These are phyloP conservation scores for Phytophthora ohioensis DNA, from an alignment of 352 stramenopile species.

Conservation along the genomic window DNA sequence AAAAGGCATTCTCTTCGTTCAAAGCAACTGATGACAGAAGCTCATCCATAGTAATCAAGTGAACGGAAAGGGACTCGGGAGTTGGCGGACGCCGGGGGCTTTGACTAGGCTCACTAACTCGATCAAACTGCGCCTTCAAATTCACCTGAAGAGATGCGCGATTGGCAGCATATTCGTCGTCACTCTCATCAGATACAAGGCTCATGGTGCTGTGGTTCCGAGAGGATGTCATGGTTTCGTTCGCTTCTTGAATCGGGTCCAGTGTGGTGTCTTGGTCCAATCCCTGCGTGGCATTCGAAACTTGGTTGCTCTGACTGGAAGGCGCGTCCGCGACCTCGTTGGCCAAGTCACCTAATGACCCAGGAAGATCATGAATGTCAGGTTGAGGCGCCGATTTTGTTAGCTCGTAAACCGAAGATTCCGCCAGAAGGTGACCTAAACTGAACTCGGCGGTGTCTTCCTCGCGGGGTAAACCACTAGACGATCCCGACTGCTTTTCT, in stretches of 20 bases:
- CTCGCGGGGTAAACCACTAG: conserved; percentile 29
- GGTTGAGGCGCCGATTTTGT: conserved; percentile 34
- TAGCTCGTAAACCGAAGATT: conserved; percentile 59
- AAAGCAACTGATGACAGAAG: conserved; percentile 47
- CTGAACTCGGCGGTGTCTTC: conserved; percentile 74
- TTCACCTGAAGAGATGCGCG: conserved; percentile 79
- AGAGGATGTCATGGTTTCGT: conserved; percentile 64
- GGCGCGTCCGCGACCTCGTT: conserved; percentile 36
- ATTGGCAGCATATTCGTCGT: conserved; percentile 57
- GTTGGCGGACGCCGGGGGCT: conserved; percentile 11
- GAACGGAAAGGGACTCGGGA: conserved; percentile 20
- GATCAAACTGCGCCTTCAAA: conserved; percentile 76
- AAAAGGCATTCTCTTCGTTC: conserved; percentile 24
- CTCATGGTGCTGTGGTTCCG: conserved; percentile 77
- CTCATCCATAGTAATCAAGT: conserved; percentile 55
- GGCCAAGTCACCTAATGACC: conserved; percentile 33
- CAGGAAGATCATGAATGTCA: conserved; percentile 36
- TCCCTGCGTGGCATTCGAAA: conserved; percentile 11
- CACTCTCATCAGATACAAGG: conserved; percentile 70
- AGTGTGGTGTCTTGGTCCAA: conserved; percentile 55
- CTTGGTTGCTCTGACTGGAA: conserved; percentile 25
- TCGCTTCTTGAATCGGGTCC: conserved; percentile 71
- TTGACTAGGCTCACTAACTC: conserved; percentile 49
- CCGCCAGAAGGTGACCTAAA: conserved; percentile 64
- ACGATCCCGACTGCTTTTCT: conserved; percentile 15